Evolutionary conservation across 2,329 filamentous ascomycete species (phyloP).

Genomic region (Epichloe uncinata): DNA sequence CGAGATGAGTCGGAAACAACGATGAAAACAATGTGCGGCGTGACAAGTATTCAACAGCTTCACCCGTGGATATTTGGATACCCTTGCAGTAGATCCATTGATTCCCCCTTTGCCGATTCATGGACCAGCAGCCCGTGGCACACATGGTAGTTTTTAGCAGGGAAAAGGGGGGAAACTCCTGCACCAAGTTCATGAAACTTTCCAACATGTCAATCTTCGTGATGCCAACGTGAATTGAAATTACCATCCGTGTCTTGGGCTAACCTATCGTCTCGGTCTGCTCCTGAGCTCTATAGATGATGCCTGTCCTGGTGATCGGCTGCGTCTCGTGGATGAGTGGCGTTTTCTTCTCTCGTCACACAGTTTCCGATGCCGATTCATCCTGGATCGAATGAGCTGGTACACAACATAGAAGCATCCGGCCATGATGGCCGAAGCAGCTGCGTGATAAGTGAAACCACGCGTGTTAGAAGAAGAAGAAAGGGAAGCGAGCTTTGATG

Average conservation of each 20-base stretch:
- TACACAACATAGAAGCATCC: slow-evolving; percentile 1
- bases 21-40: no score
- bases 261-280: not conserved
- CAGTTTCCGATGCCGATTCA: not conserved
- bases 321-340: not conserved
- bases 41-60: no score
- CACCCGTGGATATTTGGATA: no score
- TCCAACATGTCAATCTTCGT: not conserved
- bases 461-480: not conserved
- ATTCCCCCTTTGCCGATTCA: no score
- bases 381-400: not conserved
- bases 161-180: no score
- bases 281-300: not conserved
- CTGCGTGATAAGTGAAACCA: not conserved
- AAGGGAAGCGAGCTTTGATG: not conserved
- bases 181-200: no score
- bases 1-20: no score
- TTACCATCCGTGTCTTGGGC: not conserved
- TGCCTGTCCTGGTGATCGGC: not conserved
- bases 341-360: not conserved
- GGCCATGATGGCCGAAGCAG: not conserved
- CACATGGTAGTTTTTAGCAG: no score
- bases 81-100: no score
- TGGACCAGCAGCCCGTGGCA: no score
- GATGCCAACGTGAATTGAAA: not conserved